Percentiles rank a stretch among this genome's conserved stretches.
phyloP scores from a whole-genome alignment of 1,284 basidiomycete species.

The Anthracocystis walkeri region DNA sequence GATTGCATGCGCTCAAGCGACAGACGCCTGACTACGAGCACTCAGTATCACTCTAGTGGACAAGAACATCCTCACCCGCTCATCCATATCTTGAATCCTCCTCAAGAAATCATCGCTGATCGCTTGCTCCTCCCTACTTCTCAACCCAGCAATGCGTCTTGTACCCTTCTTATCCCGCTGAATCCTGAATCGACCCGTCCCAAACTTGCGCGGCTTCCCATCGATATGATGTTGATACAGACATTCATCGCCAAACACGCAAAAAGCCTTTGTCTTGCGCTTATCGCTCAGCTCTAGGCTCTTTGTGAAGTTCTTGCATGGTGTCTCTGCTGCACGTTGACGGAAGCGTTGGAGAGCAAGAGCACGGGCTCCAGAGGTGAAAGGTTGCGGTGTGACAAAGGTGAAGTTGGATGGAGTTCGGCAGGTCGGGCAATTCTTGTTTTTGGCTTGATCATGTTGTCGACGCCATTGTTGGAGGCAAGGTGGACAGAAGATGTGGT shows the following conservation, averaged over 20 bases:
- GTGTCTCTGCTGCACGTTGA: conserved; percentile 21
- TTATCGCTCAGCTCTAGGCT: conserved; percentile 24
- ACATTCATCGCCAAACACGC: conserved; percentile 47
- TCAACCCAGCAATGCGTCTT: conserved; percentile 8
- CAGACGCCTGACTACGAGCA: neutral
- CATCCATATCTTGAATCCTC: conserved; percentile 13
- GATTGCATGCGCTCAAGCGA: neutral
- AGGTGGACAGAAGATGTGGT: conserved; percentile 44
- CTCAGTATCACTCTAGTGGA: conserved; percentile 9
- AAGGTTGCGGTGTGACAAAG: conserved; percentile 36
- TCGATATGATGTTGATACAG: conserved; percentile 38
- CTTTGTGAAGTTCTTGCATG: conserved; percentile 43
- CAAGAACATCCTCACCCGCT: conserved; percentile 15
- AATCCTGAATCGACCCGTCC: conserved; percentile 8
- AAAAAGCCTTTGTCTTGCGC: conserved; percentile 18
- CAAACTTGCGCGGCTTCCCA: conserved; percentile 29
- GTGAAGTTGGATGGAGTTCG: conserved; percentile 28
- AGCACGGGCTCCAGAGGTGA: conserved; percentile 12
- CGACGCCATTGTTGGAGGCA: conserved; percentile 43
- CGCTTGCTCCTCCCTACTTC: neutral
- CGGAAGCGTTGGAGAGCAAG: conserved; percentile 25
- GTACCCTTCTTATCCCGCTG: conserved; percentile 4
- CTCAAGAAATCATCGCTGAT: conserved; percentile 4
- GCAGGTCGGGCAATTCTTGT: conserved; percentile 45
- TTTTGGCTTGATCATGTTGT: conserved; percentile 19